These are phyloP conservation scores for Lasiodiplodia citricola DNA, from an alignment of 2,329 filamentous ascomycete species.

Conservation along the genomic window DNA sequence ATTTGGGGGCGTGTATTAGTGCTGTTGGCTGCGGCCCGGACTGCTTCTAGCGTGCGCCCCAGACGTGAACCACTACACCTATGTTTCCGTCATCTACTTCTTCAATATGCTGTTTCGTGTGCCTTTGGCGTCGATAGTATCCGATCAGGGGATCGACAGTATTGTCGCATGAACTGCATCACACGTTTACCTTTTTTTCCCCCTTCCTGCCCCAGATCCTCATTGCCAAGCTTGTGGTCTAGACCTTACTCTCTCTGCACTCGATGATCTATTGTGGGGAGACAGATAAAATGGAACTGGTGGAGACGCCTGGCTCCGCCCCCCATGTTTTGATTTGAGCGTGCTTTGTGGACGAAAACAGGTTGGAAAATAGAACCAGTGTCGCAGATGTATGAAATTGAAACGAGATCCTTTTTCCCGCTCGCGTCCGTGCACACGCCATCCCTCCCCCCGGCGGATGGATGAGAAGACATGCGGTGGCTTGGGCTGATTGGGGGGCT, in stretches of 20 bases:
- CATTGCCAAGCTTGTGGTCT: too few species aligned
- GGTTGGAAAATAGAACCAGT: background rate
- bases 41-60: background rate
- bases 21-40: background rate
- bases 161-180: too few species aligned
- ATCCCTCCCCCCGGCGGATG: background rate
- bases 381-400: background rate
- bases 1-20: background rate
- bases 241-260: too few species aligned
- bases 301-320: too few species aligned
- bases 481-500: background rate
- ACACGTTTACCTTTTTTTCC: too few species aligned
- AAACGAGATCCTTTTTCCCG: background rate
- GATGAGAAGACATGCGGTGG: background rate
- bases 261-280: too few species aligned
- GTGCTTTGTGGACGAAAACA: background rate
- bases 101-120: background rate
- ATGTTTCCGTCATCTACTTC: background rate
- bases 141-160: too few species aligned
- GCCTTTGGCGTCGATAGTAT: too few species aligned
- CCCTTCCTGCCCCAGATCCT: too few species aligned
- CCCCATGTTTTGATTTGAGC: background rate
- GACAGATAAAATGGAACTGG: too few species aligned
- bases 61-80: background rate
- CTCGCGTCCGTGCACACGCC: background rate